Evolutionary conservation across 1,139 yeast genomes (phyloP), one percentile per base, ranked within the genome.

Genomic region (Scheffersomyces titani): DNA sequence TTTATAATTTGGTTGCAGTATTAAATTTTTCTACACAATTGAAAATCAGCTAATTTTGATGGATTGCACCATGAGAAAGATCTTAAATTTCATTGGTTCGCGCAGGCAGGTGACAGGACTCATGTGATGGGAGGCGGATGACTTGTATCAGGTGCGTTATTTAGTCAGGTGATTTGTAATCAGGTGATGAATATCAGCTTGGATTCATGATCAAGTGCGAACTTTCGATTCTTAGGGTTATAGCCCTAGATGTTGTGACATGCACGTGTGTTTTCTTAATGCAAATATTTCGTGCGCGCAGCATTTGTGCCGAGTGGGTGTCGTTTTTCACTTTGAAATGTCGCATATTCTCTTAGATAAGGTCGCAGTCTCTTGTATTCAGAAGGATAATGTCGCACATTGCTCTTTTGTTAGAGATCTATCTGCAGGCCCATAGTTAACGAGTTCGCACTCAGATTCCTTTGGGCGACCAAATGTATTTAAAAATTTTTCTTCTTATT

Each of bases 401-500:
- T 30, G 2, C 3, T 11, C 40, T 30, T 30, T 30, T 30, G 40
- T 30, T 30, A 30, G 40, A 3, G 19, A 3, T 46, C 24, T 19
- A 6, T 16, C 24, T 46, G 49, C 49, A 46, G 49, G 49, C 49
- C 20, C 49, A 46, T 46, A 46, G 49, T 46, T 46, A 36, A 36
- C 56, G 52, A 54, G 51, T 54, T 54, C 59, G 58, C 60, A 55
- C 59, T 54, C 52, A 13, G 16, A 46, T 46, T 46, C 49, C n/a
- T 30, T 30, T 30, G 40, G 49, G 24, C 22, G 49, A 22, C 20
- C 49, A 54, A 59, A 53, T 55, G 49, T 53, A 55, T 56, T 56
- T 55, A 60, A 61, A 61, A 61, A 59, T 58, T 57, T 55, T 56
- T 55, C 54, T 58, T 55, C 52, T 55, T 49, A 55, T 56, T 52